Percentiles rank a stretch among this genome's conserved stretches.
phyloP scores from a whole-genome alignment of 225 moss, liverwort and hornwort genomes.

The Polytrichum commune region DNA sequence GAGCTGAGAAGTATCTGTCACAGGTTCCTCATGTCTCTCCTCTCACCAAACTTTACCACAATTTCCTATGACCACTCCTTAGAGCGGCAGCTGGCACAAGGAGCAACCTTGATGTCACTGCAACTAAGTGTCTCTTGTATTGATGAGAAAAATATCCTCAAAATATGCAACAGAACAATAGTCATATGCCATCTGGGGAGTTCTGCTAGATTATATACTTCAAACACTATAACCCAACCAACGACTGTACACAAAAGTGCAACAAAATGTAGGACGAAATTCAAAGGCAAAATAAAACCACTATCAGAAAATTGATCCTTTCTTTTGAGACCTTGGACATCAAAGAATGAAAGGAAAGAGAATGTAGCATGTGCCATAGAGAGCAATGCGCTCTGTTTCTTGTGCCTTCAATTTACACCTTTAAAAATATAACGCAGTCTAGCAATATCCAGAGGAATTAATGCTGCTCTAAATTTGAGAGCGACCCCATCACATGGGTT shows the following conservation, averaged over 20 bases:
- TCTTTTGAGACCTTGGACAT: not conserved
- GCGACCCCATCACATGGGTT: not conserved
- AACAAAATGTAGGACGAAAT: not conserved
- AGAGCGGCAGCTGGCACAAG: not conserved
- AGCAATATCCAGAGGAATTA: not conserved
- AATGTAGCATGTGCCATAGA: conserved; percentile 7
- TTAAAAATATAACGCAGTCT: not conserved
- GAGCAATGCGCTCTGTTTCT: conserved; percentile 29
- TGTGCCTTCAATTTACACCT: conserved; percentile 9
- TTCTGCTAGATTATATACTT: not conserved
- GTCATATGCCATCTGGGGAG: not conserved
- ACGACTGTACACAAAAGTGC: too few species aligned
- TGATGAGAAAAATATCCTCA: not conserved
- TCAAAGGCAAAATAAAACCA: not conserved
- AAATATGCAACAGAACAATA: not conserved
- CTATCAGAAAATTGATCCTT: not conserved
- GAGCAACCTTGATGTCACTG: not conserved
- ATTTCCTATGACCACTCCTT: too few species aligned
- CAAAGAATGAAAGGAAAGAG: conserved; percentile 1
- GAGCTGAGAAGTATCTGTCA: not conserved
- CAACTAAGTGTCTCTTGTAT: not conserved
- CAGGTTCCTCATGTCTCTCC: not conserved
- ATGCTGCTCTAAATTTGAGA: too few species aligned
- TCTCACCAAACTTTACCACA: not conserved
- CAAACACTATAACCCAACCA: too few species aligned